These are phyloP conservation scores for Ceratobasidium papillatum DNA, from an alignment of 1,284 basidiomycete species.

Conservation along the genomic window DNA sequence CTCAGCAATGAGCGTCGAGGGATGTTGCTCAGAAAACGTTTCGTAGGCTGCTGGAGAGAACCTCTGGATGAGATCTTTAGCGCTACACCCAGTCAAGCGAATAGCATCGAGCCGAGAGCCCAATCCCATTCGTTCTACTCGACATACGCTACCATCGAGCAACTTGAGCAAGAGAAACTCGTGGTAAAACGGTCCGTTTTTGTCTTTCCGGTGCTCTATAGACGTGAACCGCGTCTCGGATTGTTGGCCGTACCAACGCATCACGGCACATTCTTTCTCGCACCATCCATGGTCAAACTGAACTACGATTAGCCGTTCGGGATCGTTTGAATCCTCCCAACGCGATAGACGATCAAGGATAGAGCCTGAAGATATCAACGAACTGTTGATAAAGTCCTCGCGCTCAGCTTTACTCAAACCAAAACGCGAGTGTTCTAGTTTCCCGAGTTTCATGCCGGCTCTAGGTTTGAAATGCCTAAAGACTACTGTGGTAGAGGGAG, in stretches of 20 bases:
- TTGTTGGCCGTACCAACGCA: not conserved
- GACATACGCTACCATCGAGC: not conserved
- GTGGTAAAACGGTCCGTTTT: not conserved
- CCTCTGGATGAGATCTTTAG: not conserved
- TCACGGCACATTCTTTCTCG: no score
- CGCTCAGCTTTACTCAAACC: no score
- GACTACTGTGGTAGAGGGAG: no score
- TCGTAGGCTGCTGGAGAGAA: not conserved
- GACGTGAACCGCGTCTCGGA: not conserved
- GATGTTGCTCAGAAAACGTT: not conserved
- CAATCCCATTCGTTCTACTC: not conserved
- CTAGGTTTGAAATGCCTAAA: no score
- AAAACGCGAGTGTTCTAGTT: no score
- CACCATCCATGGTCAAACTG: no score
- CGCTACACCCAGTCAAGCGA: not conserved
- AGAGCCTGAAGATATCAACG: no score
- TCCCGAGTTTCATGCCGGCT: no score
- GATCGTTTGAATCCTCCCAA: no score
- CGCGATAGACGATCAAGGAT: no score
- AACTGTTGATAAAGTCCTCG: no score
- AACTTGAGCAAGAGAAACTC: slow-evolving; percentile 7
- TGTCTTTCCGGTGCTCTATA: slow-evolving; percentile 8
- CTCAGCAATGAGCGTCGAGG: slow-evolving; percentile 10
- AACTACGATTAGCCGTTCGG: no score
- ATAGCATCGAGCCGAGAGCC: slow-evolving; percentile 9